phyloP scores from a whole-genome alignment of 306 rosid species.

The Heteromeles arbutifolia region DNA sequence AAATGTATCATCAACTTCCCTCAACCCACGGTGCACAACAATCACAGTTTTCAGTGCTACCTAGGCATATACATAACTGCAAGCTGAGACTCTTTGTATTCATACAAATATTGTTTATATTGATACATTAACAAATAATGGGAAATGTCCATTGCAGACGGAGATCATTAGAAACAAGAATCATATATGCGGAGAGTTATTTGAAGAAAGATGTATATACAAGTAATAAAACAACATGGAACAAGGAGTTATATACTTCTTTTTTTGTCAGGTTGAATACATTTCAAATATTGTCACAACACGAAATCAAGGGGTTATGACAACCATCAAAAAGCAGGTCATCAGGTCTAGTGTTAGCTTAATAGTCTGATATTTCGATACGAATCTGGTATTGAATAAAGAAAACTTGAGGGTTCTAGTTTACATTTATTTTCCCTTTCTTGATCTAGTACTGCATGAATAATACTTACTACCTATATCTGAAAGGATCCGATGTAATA shows the following conservation, averaged over 20 bases:
- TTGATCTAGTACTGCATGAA: neutral
- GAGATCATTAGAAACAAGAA: neutral
- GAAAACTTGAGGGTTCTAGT: neutral
- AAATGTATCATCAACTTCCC: conserved; percentile 10
- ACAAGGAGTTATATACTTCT: neutral
- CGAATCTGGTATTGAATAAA: neutral
- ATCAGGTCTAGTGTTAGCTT: too few species aligned
- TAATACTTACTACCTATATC: neutral
- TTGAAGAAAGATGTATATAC: neutral
- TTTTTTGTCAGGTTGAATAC: neutral
- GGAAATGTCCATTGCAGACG: neutral
- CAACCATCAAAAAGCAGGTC: too few species aligned
- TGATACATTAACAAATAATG: neutral
- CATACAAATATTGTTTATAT: neutral
- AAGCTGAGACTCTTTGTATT: neutral
- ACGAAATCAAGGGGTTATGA: neutral
- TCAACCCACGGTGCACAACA: conserved; percentile 11
- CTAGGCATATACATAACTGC: conserved; percentile 1
- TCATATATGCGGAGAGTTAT: neutral
- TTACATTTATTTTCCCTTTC: neutral
- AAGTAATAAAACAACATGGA: neutral
- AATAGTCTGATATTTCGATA: too few species aligned
- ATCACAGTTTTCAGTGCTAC: conserved; percentile 16
- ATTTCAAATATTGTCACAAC: neutral
- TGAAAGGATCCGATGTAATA: too few species aligned